Evolutionary conservation across 805 yeast species (phyloP).

Genomic region (Candida tammaniensis): DNA sequence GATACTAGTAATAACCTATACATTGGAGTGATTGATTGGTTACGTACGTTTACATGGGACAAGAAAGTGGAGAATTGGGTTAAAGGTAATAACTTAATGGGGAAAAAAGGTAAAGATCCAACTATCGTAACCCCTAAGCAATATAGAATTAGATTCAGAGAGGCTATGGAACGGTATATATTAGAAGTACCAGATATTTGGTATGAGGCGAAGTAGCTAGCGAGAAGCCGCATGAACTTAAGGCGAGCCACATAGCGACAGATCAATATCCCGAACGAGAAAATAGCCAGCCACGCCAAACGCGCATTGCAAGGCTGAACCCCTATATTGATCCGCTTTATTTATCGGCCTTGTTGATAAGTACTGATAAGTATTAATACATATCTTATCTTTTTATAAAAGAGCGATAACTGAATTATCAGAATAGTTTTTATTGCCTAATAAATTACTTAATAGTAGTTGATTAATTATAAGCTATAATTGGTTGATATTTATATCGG

Average conservation of each 20-base stretch:
- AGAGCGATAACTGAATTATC: too few relatives aligned
- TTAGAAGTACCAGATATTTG: constrained; percentile 87
- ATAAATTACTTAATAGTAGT: too few relatives aligned
- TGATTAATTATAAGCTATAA: too few relatives aligned
- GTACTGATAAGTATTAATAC: too few relatives aligned
- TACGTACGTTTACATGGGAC: constrained; percentile 97
- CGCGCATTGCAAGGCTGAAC: constrained; percentile 1
- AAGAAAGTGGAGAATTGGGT: constrained; percentile 98
- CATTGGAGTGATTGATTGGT: constrained; percentile 92
- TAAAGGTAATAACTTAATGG: constrained; percentile 81
- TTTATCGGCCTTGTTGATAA: too few relatives aligned
- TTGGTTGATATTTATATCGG: too few relatives aligned
- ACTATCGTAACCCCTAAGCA: constrained; percentile 97
- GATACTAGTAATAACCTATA: constrained; percentile 59
- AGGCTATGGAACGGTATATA: constrained; percentile 96
- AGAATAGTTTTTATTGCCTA: too few relatives aligned
- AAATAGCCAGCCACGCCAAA: constrained; percentile 4
- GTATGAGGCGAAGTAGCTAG: constrained; percentile 34
- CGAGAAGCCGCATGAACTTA: background rate
- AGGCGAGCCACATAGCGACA: constrained; percentile 2
- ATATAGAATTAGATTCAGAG: constrained; percentile 89
- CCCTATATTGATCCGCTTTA: too few relatives aligned
- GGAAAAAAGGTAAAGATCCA: constrained; percentile 90
- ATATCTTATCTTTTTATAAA: too few relatives aligned
- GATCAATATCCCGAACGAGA: background rate